These are phyloP conservation scores for Pichia pseudocactophila DNA, from an alignment of 805 yeast genomes.

Conservation along the genomic window DNA sequence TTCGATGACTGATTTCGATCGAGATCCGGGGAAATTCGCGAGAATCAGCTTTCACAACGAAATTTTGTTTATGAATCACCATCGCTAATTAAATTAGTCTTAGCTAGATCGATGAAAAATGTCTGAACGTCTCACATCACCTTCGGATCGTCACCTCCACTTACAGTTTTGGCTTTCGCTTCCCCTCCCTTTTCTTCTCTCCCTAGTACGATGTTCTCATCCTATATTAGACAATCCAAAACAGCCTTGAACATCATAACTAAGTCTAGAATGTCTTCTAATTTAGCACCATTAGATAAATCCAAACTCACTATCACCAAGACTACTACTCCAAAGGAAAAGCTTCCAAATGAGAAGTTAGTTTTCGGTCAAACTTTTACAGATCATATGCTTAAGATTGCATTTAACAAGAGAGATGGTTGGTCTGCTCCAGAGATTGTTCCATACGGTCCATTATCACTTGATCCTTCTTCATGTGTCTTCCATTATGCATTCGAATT, in stretches of 20 bases:
- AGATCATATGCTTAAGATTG: slow-evolving; percentile 79
- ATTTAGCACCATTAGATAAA: slow-evolving; percentile 38
- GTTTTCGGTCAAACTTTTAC: slow-evolving; percentile 74
- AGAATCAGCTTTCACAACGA: no score
- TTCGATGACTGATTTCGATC: no score
- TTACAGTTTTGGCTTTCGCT: not conserved
- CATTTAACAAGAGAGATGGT: slow-evolving; percentile 70
- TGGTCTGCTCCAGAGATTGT: slow-evolving; percentile 87
- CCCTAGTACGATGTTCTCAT: slow-evolving; percentile 5
- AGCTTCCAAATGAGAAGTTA: slow-evolving; percentile 51
- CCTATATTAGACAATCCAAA: slow-evolving; percentile 1
- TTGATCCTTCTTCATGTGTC: slow-evolving; percentile 87
- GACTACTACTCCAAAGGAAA: slow-evolving; percentile 41
- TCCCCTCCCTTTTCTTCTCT: not conserved
- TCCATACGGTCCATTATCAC: slow-evolving; percentile 66
- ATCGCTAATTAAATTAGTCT: no score
- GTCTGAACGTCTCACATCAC: not conserved
- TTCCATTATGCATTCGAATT: slow-evolving; percentile 93
- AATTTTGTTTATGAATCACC: no score
- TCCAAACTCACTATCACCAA: slow-evolving; percentile 42
- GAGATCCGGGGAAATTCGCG: no score
- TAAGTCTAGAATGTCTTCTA: slow-evolving; percentile 18
- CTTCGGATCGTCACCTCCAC: not conserved
- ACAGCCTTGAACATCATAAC: not conserved
- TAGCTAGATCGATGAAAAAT: no score